Evolutionary conservation across 106 monocot species (phyloP), one percentile per base, ranked within the genome.

Genomic region (Xerophyta viscosa): DNA sequence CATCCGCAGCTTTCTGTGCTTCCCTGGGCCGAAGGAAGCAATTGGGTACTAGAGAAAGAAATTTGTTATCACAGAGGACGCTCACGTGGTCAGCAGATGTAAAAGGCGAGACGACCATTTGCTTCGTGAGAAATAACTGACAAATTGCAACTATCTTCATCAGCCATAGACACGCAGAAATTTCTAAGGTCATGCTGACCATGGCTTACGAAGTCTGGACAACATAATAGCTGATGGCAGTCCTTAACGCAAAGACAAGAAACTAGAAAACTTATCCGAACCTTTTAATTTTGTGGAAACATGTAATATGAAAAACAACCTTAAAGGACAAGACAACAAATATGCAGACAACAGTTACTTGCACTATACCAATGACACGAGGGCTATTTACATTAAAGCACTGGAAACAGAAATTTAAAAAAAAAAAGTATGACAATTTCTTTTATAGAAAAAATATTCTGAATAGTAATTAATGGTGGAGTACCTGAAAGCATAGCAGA

Each of bases 51-150:
- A 24, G 52, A 71, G 46, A 86, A 76, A 71, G 69, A 74, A 77
- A 65, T 64, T 45, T 54, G 58, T 72, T 71, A 74, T 86, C 69
- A 86, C 81, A 77, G 72, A 77, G 43, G 70, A 77, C 70, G 77
- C 71, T 69, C 80, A 77, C 31, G 60, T 60, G 69, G 76, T 84
- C 79, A 77, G 86, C 77, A 73, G 76, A 86, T 75, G 81, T 72
- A 86, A 66, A n/a, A 78, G 69, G 62, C 58, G 73, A 77, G 77
- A 76, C 45, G 68, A 62, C 71, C 84, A 61, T 66, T 73, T 73
- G 72, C 74, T 80, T 64, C 58, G 71, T 60, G 59, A 81, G 66
- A 73, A 50, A 43, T 61, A 70, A 66, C 70, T 76, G 56, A 77
- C 28, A 60, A 66, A 69, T 56, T 53, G 61, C 47, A 66, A 66